These are phyloP conservation scores for Gelatoporia subvermispora DNA, from an alignment of 768 basidiomycete species.

Conservation along the genomic window DNA sequence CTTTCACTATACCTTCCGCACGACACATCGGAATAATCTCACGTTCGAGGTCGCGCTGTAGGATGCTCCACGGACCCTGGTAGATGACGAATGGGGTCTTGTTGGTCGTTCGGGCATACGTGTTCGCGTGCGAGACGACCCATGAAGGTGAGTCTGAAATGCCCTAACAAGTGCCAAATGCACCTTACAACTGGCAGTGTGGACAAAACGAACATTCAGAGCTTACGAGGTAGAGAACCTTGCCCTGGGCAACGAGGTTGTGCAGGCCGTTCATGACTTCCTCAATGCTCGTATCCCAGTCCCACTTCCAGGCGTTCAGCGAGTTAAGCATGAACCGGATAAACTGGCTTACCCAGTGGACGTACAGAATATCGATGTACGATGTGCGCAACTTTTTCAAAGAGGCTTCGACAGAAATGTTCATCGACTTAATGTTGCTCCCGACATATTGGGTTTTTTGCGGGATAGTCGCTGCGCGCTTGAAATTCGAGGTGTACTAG, in stretches of 20 bases:
- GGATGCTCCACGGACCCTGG: slow-evolving; percentile 27
- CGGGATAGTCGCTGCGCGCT: slow-evolving; percentile 16
- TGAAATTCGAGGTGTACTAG: slow-evolving; percentile 26
- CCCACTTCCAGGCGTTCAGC: slow-evolving; percentile 31
- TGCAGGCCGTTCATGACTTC: slow-evolving; percentile 54
- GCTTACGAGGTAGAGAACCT: slow-evolving; percentile 33
- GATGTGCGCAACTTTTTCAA: slow-evolving; percentile 50
- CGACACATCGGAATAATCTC: slow-evolving; percentile 32
- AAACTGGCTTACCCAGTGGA: slow-evolving; percentile 32
- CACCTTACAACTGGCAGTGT: too few relatives aligned
- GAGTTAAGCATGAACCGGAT: not conserved
- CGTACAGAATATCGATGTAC: slow-evolving; percentile 56
- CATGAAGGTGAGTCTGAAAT: slow-evolving; percentile 28
- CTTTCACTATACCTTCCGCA: slow-evolving; percentile 16
- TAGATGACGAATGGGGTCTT: slow-evolving; percentile 37
- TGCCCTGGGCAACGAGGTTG: slow-evolving; percentile 43
- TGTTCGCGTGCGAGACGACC: slow-evolving; percentile 30
- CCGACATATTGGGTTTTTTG: slow-evolving; percentile 37
- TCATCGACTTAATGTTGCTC: slow-evolving; percentile 34
- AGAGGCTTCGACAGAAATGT: slow-evolving; percentile 28
- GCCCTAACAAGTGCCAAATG: slow-evolving; percentile 5
- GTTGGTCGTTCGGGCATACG: slow-evolving; percentile 30
- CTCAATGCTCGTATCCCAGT: slow-evolving; percentile 45
- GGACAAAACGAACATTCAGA: not conserved
- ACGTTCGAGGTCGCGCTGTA: slow-evolving; percentile 34